Base-by-base conservation (phyloP, 73 alveolate species). In the Symbiodinium natans region DNA sequence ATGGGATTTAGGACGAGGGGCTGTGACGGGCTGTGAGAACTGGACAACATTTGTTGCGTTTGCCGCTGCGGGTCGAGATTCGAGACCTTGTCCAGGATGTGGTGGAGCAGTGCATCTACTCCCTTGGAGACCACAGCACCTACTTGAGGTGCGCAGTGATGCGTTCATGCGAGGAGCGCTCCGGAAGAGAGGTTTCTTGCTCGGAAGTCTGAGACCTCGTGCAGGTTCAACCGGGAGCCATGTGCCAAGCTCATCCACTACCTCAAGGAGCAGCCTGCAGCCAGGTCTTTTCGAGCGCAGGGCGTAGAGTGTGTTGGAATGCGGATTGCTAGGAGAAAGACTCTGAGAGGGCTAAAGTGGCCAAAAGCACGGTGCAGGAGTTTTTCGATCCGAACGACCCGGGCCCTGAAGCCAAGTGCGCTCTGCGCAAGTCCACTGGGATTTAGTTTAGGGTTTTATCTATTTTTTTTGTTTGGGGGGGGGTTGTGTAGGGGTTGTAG, bases 101-200 rank as follows among this genome's bases (percentile, higher is more conserved):
- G 92, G 98, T 92, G 63, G 98, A 92, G 92, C 98, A 92, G 68
- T 92, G 98, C 52, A 92, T 92, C 82, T 92, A 92, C 83, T 92
- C 98, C 54, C 25, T 92, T 41, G 98, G 98, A 23, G 98, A 92
- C 34, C 98, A 92, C 41, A 75, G 92, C 83, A 92, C 98, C 83
- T 92, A 75, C 46, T 34, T 92, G 92, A 74, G 98, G 97, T 52
- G 56, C 23, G 46, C 77, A 13, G 77, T 11, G 31, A 46, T 46
- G 59, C 21, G 59, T 46, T 46, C 13, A 46, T n/a, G n/a, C n/a
- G n/a, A n/a, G n/a, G n/a, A n/a, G n/a, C n/a, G n/a, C n/a, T n/a
- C n/a, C n/a, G n/a, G n/a, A n/a, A n/a, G n/a, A n/a, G n/a, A n/a
- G n/a, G n/a, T n/a, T n/a, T n/a, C n/a, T n/a, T n/a, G n/a, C n/a